Evolutionary conservation across 2,329 filamentous ascomycete species (phyloP), one percentile per base, ranked within the genome.

Genomic region (Cordyceps javanica): DNA sequence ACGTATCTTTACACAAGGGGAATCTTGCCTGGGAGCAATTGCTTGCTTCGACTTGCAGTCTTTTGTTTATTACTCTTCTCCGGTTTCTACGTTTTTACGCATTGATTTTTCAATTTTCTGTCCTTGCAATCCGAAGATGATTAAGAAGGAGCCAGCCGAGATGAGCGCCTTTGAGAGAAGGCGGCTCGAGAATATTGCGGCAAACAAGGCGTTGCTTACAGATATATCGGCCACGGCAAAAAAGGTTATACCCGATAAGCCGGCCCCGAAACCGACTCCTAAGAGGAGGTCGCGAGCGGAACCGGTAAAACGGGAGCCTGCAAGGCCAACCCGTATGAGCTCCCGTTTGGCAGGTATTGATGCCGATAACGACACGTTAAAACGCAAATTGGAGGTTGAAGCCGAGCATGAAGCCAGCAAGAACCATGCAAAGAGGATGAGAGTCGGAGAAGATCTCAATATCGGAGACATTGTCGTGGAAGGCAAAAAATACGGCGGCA

Each of bases 101-200:
- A 13, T 8, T 6, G 3, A 34, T n/a, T 32, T 9, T 26, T 32
- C 1, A 16, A 32, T 30, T 19, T 26, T 19, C 3, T 19, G 26
- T 21, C 8, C 30, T 19, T 3, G 34, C 3, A 23, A 48, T 14
- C 36, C 19, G 46, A 65, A 42, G 38, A 83, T 85, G 80, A 68
- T 74, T 2, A 72, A 73, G 16, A 74, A 71, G 23, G 73, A 77
- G 41, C 71, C 71, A 14, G 67, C 64, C 23, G 80, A 65, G 36
- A 76, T 95, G 65, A 95, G 89, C 72, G 90, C 91, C 39, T 97
- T 96, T 72, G 92, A 96, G 77, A 86, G 87, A 65, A 86, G 90
- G 64, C 82, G 92, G 0, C 82, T 90, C 16, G 90, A 91, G 60
- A 96, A 96, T 63, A 95, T 96, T 41, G 90, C 87, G 0, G 86